Conservation (phyloP, 164 flowering plant genomes). For the Berberis thunbergii region DNA sequence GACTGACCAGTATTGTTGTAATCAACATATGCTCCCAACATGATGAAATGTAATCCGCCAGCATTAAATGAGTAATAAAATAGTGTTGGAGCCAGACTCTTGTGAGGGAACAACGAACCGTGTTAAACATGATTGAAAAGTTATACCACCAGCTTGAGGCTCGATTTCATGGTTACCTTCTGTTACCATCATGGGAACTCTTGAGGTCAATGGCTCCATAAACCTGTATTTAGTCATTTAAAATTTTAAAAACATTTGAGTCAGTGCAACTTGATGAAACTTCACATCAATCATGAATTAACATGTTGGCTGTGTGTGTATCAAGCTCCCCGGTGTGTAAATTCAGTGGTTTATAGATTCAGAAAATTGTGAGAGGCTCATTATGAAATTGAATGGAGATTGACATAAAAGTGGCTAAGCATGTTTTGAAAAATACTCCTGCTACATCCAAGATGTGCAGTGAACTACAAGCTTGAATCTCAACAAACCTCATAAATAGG, state of each 20-base stretch:
- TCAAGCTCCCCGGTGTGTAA: too few relatives aligned
- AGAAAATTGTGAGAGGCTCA: too few relatives aligned
- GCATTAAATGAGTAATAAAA: conserved; percentile 82
- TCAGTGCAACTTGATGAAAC: neutral
- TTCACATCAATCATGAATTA: too few relatives aligned
- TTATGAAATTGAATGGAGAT: too few relatives aligned
- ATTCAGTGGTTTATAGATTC: too few relatives aligned
- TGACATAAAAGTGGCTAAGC: too few relatives aligned
- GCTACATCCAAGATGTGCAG: too few relatives aligned
- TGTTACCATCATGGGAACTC: conserved; percentile 87
- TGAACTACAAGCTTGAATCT: too few relatives aligned
- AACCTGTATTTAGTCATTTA: conserved; percentile 35
- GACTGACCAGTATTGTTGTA: conserved; percentile 58
- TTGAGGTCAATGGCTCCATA: conserved; percentile 75
- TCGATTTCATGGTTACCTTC: conserved; percentile 97
- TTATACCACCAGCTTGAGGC: conserved; percentile 59
- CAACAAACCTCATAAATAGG: too few relatives aligned
- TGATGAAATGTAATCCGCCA: conserved; percentile 78
- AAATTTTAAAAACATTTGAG: neutral
- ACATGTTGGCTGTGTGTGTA: too few relatives aligned
- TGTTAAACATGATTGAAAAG: conserved; percentile 56
- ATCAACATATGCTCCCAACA: conserved; percentile 87
- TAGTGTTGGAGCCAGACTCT: conserved; percentile 61
- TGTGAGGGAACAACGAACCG: conserved; percentile 79
- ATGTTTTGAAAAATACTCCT: too few relatives aligned